phyloP scores from a whole-genome alignment of 148 eudicot genomes.

The Nepenthes mirabilis region DNA sequence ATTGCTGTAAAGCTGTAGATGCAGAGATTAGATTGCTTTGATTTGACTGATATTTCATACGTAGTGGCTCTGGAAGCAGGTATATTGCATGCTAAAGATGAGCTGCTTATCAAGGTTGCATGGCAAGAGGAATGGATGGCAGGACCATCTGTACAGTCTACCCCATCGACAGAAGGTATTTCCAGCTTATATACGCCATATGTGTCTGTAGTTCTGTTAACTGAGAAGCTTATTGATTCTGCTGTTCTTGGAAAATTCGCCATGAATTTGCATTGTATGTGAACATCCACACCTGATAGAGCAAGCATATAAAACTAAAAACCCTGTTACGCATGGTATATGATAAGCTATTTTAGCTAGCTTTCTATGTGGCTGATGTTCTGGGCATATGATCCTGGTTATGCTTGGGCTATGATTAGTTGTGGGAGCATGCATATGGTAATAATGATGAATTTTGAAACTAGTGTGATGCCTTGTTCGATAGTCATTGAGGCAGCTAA shows the following conservation, averaged over 20 bases:
- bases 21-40: constrained; percentile 36
- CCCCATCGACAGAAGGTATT: constrained; percentile 56
- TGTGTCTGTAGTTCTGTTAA: constrained; percentile 45
- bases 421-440: too few relatives aligned
- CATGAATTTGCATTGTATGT: constrained; percentile 55
- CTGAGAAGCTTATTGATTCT: constrained; percentile 48
- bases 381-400: too few relatives aligned
- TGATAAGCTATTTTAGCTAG: neutral
- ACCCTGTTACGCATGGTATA: neutral
- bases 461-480: too few relatives aligned
- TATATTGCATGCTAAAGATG: constrained; percentile 31
- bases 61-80: constrained; percentile 32
- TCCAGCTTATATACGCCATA: constrained; percentile 53
- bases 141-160: constrained; percentile 52
- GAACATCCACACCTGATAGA: constrained; percentile 55
- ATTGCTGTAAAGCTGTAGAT: constrained; percentile 43
- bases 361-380: too few relatives aligned
- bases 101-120: constrained; percentile 42
- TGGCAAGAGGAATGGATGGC: constrained; percentile 48
- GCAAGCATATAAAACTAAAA: neutral
- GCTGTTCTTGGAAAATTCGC: constrained; percentile 38
- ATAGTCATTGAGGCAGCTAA: too few relatives aligned
- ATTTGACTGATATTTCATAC: constrained; percentile 39
- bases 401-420: too few relatives aligned
- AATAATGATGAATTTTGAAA: too few relatives aligned